Evolutionary conservation across 164 flowering plant genomes (phyloP), one percentile per base, ranked within the genome.

Genomic region (Protea cynaroides): DNA sequence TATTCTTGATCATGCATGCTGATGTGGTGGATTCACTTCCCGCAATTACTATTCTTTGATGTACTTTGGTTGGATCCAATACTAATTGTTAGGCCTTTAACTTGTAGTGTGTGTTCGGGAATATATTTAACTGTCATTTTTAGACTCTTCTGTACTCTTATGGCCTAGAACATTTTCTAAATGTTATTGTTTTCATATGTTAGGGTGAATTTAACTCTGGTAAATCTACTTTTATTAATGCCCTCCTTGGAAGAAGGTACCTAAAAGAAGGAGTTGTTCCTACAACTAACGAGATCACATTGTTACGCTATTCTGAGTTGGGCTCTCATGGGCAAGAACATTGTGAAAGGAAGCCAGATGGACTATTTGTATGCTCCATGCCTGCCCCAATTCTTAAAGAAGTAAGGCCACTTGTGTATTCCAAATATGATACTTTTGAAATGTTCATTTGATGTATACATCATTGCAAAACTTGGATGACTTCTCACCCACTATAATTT

Each of bases 131-230:
- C 46, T 40, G 46, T 1, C 46, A 40, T 29, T 29, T 5, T 9
- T 40, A 40, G 46, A 40, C 46, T 8, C 46, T 40, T 8, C 46
- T 29, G 34, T 29, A 29, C 34, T 29, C 34, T 29, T 29, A 29
- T 29, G 34, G 34, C 46, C 13, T 50, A 15, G 24, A n/a, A 24
- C 57, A 18, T 25, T 56, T 56, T 62, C 34, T 24, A 12, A 43
- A 53, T 52, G 29, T 24, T 53, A 14, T 23, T 12, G 11, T 25
- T 64, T 12, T 22, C 53, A 36, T 69, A 29, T 68, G 37, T 56
- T 57, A 88, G 98, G 97, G 98, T 66, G 98, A 94, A 70, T 94
- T 90, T 69, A 90, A 90, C 78, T 94, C 98, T 66, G 98, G 98
- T 18, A 94, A 94, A 78, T 90, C 98, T 65, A 80, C 88, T 49